These are phyloP conservation scores for Termitomyces sp. DNA, from an alignment of 768 basidiomycete species.

Conservation along the genomic window DNA sequence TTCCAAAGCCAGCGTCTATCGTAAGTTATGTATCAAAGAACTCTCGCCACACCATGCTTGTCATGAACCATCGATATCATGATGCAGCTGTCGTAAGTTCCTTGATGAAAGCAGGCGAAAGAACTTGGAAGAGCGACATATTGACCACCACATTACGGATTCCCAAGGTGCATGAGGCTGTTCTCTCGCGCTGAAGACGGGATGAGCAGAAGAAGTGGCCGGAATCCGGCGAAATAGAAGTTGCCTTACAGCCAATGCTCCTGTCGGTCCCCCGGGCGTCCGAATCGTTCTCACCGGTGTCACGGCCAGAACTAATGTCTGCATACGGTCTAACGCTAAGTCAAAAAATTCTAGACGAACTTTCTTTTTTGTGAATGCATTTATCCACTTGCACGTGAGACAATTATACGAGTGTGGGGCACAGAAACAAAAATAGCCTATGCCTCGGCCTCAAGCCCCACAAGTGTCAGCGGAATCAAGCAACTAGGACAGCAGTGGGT, in stretches of 20 bases:
- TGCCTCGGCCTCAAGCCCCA: background rate
- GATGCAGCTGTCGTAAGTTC: background rate
- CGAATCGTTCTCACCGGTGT: constrained; percentile 1
- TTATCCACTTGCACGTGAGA: background rate
- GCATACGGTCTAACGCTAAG: background rate
- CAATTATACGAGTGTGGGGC: background rate
- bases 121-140: background rate
- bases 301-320: background rate
- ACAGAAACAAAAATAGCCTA: background rate
- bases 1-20: background rate
- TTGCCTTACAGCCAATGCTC: background rate
- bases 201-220: background rate
- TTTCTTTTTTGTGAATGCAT: background rate
- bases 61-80: background rate
- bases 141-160: background rate
- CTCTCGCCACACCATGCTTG: background rate
- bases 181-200: constrained; percentile 3
- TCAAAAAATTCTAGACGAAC: background rate
- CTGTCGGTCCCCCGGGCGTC: background rate
- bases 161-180: background rate
- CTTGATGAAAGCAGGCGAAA: background rate
- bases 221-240: background rate
- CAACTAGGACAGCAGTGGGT: background rate
- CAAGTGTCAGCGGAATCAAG: background rate
- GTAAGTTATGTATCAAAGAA: background rate